Percentiles rank a stretch among this genome's conserved stretches.
These are phyloP conservation scores for Solanum phureja DNA, from an alignment of 257 asterid genomes.

Conservation along the genomic window DNA sequence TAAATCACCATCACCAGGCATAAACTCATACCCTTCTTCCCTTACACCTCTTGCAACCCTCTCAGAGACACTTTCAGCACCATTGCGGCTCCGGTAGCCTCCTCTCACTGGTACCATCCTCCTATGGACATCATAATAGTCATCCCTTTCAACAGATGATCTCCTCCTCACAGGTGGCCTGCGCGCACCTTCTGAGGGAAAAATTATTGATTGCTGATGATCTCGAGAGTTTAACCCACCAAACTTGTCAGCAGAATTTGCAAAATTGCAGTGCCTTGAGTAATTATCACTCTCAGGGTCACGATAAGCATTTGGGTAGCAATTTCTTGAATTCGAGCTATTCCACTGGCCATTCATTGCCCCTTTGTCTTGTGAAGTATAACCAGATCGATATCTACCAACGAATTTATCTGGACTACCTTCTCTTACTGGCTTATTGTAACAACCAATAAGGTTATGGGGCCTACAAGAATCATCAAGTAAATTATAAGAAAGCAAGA, in stretches of 20 bases:
- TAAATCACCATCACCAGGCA: slow-evolving; percentile 8
- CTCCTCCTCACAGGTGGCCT: slow-evolving; percentile 42
- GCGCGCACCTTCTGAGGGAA: slow-evolving; percentile 31
- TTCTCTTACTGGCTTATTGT: slow-evolving; percentile 40
- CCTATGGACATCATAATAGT: slow-evolving; percentile 26
- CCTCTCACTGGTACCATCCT: slow-evolving; percentile 20
- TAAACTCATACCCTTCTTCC: slow-evolving; percentile 15
- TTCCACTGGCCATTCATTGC: slow-evolving; percentile 32
- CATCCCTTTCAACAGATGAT: slow-evolving; percentile 45
- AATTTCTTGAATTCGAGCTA: slow-evolving; percentile 46
- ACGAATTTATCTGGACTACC: slow-evolving; percentile 34
- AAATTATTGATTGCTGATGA: slow-evolving; percentile 25
- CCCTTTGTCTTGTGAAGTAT: slow-evolving; percentile 29
- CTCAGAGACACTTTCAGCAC: slow-evolving; percentile 30
- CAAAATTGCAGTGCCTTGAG: slow-evolving; percentile 36
- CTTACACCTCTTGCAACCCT: slow-evolving; percentile 31
- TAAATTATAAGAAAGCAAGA: background rate
- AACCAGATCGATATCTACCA: slow-evolving; percentile 35
- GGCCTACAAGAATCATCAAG: slow-evolving; percentile 23
- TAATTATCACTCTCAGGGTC: slow-evolving; percentile 29
- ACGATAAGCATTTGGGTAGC: slow-evolving; percentile 26
- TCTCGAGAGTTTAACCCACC: slow-evolving; percentile 29
- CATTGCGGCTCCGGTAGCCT: slow-evolving; percentile 28
- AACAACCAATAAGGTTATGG: slow-evolving; percentile 20
- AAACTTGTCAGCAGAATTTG: slow-evolving; percentile 19